Evolutionary conservation across 257 asterid genomes (phyloP).

Genomic region (Fraxinus anomala): DNA sequence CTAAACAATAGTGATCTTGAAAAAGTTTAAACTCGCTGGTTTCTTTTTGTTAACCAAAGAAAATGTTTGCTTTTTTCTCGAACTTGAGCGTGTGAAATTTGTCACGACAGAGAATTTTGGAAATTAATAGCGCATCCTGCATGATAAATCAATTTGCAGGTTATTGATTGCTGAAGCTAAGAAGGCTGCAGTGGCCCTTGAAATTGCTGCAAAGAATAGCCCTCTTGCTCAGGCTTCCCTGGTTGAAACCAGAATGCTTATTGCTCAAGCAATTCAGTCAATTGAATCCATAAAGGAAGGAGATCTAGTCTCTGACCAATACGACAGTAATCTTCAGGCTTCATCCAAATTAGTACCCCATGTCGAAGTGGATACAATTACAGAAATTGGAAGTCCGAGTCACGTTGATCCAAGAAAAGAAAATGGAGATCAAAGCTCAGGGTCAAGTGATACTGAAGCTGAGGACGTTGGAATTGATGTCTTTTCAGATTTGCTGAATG

Average conservation of each 20-base stretch:
- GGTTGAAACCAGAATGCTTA: constrained; percentile 73
- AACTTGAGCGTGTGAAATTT: neutral
- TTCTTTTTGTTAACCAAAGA: neutral
- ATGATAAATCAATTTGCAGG: constrained; percentile 42
- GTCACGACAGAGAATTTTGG: neutral
- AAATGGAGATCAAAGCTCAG: constrained; percentile 55
- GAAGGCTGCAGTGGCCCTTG: constrained; percentile 84
- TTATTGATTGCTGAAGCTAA: constrained; percentile 88
- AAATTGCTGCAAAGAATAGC: constrained; percentile 66
- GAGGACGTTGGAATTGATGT: constrained; percentile 26
- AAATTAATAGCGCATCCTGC: neutral
- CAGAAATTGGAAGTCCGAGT: constrained; percentile 22
- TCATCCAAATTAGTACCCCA: constrained; percentile 21
- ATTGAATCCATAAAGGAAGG: constrained; percentile 58
- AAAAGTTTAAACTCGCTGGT: neutral
- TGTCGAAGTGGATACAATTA: constrained; percentile 20
- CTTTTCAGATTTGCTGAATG: constrained; percentile 41
- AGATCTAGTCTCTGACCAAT: constrained; percentile 27
- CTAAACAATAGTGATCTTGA: constrained; percentile 17
- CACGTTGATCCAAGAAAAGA: constrained; percentile 29
- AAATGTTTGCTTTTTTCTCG: neutral
- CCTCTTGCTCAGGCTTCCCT: constrained; percentile 72
- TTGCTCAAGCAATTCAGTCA: constrained; percentile 66
- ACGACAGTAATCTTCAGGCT: constrained; percentile 26
- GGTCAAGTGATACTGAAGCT: constrained; percentile 23